phyloP scores from a whole-genome alignment of 2,329 filamentous ascomycete species.

The Xylariaceae sp. region DNA sequence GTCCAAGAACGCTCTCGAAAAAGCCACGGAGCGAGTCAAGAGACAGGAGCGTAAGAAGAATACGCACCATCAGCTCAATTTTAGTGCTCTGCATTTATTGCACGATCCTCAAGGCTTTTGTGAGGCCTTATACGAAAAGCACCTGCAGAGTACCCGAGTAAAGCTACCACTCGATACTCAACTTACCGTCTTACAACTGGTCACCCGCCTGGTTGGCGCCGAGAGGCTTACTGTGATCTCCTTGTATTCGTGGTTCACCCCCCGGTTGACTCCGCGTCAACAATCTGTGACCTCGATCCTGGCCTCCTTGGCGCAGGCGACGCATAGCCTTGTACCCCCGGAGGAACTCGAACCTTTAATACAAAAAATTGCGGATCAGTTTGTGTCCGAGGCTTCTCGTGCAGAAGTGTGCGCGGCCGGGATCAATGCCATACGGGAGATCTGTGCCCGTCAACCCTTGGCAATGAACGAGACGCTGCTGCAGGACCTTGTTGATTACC shows the following conservation, averaged over 20 bases:
- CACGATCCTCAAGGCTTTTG: slow-evolving; percentile 93
- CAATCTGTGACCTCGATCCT: slow-evolving; percentile 88
- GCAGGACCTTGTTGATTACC: slow-evolving; percentile 91
- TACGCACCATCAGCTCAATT: slow-evolving; percentile 83
- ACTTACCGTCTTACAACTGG: slow-evolving; percentile 80
- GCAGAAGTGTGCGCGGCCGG: slow-evolving; percentile 76
- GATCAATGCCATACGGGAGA: slow-evolving; percentile 88
- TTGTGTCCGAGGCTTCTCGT: slow-evolving; percentile 89
- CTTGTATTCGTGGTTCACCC: slow-evolving; percentile 94
- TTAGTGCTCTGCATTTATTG: slow-evolving; percentile 87
- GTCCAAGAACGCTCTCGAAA: slow-evolving; percentile 68
- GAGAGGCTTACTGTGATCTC: slow-evolving; percentile 80
- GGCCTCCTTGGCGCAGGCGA: slow-evolving; percentile 84
- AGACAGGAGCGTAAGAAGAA: slow-evolving; percentile 81
- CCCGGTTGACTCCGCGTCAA: slow-evolving; percentile 81
- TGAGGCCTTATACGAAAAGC: slow-evolving; percentile 82
- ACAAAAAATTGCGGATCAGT: slow-evolving; percentile 96
- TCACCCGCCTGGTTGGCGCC: slow-evolving; percentile 82
- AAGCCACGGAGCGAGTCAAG: slow-evolving; percentile 75
- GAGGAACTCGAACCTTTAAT: slow-evolving; percentile 86
- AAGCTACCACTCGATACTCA: slow-evolving; percentile 85
- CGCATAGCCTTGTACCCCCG: slow-evolving; percentile 84
- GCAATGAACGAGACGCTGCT: slow-evolving; percentile 94
- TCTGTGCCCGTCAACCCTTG: slow-evolving; percentile 87
- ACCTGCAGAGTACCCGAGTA: slow-evolving; percentile 78